A percentile compares a stretch with the other conserved stretches of the same genome.
These are phyloP conservation scores for Pseudogymnoascus sp. DNA, from an alignment of 2,329 filamentous ascomycete species.

Conservation along the genomic window DNA sequence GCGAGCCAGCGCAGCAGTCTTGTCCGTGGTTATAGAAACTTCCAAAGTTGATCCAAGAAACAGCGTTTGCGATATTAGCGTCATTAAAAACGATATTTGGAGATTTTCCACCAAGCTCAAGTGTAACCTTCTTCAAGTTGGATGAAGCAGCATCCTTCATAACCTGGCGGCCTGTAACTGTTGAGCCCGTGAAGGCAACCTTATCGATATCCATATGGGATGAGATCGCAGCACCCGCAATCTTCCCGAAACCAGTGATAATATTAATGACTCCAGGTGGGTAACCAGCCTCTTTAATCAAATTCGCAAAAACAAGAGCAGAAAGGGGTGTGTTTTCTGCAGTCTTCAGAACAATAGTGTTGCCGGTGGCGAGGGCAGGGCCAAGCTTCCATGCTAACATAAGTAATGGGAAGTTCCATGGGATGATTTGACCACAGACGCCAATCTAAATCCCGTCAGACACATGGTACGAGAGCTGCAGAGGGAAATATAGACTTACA, in stretches of 20 bases:
- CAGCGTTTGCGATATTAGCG: conserved; percentile 54
- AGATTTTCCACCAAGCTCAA: conserved; percentile 56
- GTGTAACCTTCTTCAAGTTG: conserved; percentile 59
- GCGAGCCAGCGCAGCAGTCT: conserved; percentile 52
- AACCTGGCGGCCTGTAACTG: conserved; percentile 53
- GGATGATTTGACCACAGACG: conserved; percentile 66
- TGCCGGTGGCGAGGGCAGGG: conserved; percentile 52
- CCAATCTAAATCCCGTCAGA: conserved; percentile 36
- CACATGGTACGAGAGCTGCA: neutral
- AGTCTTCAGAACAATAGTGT: conserved; percentile 53
- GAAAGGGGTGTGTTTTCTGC: conserved; percentile 57
- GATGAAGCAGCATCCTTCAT: conserved; percentile 57
- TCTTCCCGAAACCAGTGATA: conserved; percentile 59
- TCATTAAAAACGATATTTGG: conserved; percentile 58
- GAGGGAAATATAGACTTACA: conserved; percentile 36
- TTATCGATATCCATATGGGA: conserved; percentile 60
- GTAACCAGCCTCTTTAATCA: conserved; percentile 58
- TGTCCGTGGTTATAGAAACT: conserved; percentile 39
- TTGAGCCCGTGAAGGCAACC: conserved; percentile 60
- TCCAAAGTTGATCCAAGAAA: conserved; percentile 52
- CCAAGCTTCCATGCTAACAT: conserved; percentile 64
- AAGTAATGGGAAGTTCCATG: conserved; percentile 63
- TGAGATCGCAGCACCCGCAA: conserved; percentile 57
- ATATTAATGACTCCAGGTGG: conserved; percentile 58
- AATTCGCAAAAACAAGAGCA: conserved; percentile 44